Conservation (phyloP, 108 stramenopile species). For the Fistulifera pelliculosa region DNA sequence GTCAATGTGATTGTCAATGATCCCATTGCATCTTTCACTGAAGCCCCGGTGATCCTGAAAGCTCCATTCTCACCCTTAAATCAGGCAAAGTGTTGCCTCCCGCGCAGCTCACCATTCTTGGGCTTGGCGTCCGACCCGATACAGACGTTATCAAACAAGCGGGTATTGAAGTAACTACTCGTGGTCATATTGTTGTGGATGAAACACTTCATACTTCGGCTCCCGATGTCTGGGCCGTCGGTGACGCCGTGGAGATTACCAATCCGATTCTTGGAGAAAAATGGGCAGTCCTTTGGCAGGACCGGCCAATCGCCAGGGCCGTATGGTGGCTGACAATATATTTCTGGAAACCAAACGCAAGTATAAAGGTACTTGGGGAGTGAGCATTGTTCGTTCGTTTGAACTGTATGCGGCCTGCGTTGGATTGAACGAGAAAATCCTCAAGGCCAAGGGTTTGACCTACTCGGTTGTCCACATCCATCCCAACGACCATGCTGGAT, state of each 20-base stretch:
- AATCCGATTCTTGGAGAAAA: slow-evolving; percentile 46
- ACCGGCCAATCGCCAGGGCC: slow-evolving; percentile 63
- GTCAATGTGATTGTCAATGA: slow-evolving; percentile 49
- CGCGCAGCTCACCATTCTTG: slow-evolving; percentile 56
- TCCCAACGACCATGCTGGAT: slow-evolving; percentile 55
- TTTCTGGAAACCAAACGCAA: slow-evolving; percentile 31
- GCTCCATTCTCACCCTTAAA: slow-evolving; percentile 35
- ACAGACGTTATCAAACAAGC: slow-evolving; percentile 44
- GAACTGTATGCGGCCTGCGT: slow-evolving; percentile 48
- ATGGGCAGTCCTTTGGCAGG: slow-evolving; percentile 69
- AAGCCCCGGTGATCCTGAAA: slow-evolving; percentile 25
- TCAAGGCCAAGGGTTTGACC: slow-evolving; percentile 31
- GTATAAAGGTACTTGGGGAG: slow-evolving; percentile 65
- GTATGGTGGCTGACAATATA: slow-evolving; percentile 65
- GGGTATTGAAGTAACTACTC: slow-evolving; percentile 40
- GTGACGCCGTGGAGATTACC: slow-evolving; percentile 50
- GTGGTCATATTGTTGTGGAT: slow-evolving; percentile 52
- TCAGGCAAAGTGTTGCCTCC: slow-evolving; percentile 45
- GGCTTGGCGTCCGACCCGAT: slow-evolving; percentile 58
- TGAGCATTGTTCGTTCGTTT: slow-evolving; percentile 50
- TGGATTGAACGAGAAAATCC: slow-evolving; percentile 62
- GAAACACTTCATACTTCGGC: slow-evolving; percentile 38
- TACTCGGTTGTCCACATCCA: slow-evolving; percentile 47
- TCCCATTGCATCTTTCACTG: slow-evolving; percentile 44
- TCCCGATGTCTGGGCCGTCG: slow-evolving; percentile 52